Evolutionary conservation across 768 basidiomycete species (phyloP).

Genomic region (Kwoniella pini): DNA sequence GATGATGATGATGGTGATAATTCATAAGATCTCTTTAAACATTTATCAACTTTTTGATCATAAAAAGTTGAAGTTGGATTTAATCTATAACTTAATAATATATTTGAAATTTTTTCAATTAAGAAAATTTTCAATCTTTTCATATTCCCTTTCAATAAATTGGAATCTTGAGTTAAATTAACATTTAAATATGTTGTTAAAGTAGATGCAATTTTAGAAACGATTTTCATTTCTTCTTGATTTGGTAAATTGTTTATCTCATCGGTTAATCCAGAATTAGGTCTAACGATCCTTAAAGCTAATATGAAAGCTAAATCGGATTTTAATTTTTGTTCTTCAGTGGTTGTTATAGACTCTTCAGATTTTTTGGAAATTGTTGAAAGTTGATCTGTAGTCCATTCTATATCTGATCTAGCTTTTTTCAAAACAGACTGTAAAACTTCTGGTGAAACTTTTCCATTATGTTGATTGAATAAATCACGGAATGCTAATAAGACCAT

Average conservation of each 20-base stretch:
- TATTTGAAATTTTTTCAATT: conserved; percentile 9
- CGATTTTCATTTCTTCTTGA: background rate
- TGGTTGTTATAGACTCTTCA: background rate
- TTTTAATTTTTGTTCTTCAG: background rate
- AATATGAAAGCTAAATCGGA: conserved; percentile 32
- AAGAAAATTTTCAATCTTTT: conserved; percentile 8
- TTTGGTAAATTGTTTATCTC: background rate
- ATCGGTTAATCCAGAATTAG: background rate
- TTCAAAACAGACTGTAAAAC: background rate
- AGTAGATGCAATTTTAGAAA: background rate
- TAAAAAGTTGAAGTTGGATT: conserved; percentile 24
- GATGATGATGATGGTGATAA: background rate
- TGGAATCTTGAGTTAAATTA: conserved; percentile 12
- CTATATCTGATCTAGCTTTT: conserved; percentile 16
- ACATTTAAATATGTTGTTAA: conserved; percentile 9
- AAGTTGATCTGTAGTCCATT: conserved; percentile 14
- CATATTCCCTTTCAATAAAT: conserved; percentile 2
- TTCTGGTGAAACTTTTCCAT: conserved; percentile 3
- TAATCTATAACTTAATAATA: conserved; percentile 15
- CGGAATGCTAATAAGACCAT: conserved; percentile 80
- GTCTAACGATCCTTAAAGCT: conserved; percentile 21
- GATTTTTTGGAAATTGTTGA: background rate
- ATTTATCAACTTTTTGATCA: conserved; percentile 11
- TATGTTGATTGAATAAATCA: conserved; percentile 58
- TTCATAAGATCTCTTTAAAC: background rate